Evolutionary conservation across 2,329 filamentous ascomycete genomes (phyloP).

Genomic region (Mycosphaerella arachidis): DNA sequence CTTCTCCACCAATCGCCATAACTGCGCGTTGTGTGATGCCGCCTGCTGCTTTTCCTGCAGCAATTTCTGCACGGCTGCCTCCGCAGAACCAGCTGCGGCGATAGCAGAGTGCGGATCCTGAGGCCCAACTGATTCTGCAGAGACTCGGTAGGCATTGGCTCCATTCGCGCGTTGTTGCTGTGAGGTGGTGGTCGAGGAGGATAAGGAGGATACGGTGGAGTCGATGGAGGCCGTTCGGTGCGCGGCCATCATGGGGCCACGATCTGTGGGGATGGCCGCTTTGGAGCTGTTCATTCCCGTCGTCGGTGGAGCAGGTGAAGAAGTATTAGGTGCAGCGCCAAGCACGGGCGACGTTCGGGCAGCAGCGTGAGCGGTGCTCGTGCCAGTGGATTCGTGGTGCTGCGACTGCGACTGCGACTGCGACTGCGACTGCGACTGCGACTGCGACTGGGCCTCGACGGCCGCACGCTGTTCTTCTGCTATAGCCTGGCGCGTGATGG

Average conservation of each 20-base stretch:
- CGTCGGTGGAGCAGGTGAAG: slow-evolving; percentile 7
- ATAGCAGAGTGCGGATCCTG: slow-evolving; percentile 76
- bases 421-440: slow-evolving; percentile 11
- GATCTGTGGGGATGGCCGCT: slow-evolving; percentile 3
- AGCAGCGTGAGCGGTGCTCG: neutral
- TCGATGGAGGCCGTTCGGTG: slow-evolving; percentile 81
- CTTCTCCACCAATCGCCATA: slow-evolving; percentile 96
- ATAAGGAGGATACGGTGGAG: slow-evolving; percentile 71
- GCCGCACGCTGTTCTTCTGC: slow-evolving; percentile 11
- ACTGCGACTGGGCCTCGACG: neutral
- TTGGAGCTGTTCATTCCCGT: slow-evolving; percentile 14
- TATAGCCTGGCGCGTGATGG: slow-evolving; percentile 21
- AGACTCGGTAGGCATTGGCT: slow-evolving; percentile 43
- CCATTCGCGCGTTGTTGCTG: slow-evolving; percentile 31
- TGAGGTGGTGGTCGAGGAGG: slow-evolving; percentile 21
- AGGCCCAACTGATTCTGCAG: slow-evolving; percentile 54
- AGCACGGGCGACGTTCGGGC: neutral
- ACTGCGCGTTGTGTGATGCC: slow-evolving; percentile 80
- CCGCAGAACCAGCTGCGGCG: slow-evolving; percentile 77
- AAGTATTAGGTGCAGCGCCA: slow-evolving; percentile 14
- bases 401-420: slow-evolving; percentile 6
- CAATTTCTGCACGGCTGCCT: slow-evolving; percentile 82
- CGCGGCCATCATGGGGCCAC: slow-evolving; percentile 21
- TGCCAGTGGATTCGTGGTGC: slow-evolving; percentile 9
- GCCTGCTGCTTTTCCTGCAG: slow-evolving; percentile 88